Percentiles rank a stretch among this genome's conserved stretches.
Conservation (phyloP, 2,329 filamentous ascomycete species). For the Capronia coronata region DNA sequence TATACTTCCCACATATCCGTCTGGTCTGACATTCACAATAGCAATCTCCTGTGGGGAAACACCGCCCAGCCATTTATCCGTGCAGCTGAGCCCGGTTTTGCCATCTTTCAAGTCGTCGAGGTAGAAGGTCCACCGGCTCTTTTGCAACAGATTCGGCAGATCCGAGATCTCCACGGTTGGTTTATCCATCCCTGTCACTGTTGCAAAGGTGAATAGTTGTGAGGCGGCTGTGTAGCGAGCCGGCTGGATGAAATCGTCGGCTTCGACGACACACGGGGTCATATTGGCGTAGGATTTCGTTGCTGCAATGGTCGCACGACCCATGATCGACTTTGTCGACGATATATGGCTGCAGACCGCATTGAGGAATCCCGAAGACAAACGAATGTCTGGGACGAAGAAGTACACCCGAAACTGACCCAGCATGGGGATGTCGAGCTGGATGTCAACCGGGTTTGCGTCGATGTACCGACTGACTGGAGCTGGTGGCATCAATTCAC, state of each 20-base stretch:
- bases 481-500: conserved; percentile 54
- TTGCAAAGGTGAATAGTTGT: conserved; percentile 61
- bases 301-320: too few species aligned
- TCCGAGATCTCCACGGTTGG: conserved; percentile 59
- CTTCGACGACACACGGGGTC: too few species aligned
- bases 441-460: conserved; percentile 69
- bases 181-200: conserved; percentile 62
- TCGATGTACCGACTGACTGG: conserved; percentile 69
- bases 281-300: too few species aligned
- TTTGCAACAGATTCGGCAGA: conserved; percentile 55
- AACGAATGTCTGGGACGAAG: conserved; percentile 57
- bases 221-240: conserved; percentile 64
- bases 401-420: conserved; percentile 73
- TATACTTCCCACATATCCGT: conserved; percentile 66
- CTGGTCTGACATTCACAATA: conserved; percentile 63
- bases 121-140: conserved; percentile 66
- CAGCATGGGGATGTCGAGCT: conserved; percentile 70
- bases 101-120: conserved; percentile 58
- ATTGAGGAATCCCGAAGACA: conserved; percentile 53
- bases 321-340: conserved; percentile 50
- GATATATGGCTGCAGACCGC: conserved; percentile 53
- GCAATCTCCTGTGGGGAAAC: conserved; percentile 53
- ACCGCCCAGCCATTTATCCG: conserved; percentile 62
- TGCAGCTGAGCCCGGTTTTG: conserved; percentile 51
- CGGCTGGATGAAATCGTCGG: conserved; percentile 61